Percentiles rank a stretch among this genome's conserved stretches.
Conservation (phyloP, 768 basidiomycete species). For the Sarcomyxa edulis region DNA sequence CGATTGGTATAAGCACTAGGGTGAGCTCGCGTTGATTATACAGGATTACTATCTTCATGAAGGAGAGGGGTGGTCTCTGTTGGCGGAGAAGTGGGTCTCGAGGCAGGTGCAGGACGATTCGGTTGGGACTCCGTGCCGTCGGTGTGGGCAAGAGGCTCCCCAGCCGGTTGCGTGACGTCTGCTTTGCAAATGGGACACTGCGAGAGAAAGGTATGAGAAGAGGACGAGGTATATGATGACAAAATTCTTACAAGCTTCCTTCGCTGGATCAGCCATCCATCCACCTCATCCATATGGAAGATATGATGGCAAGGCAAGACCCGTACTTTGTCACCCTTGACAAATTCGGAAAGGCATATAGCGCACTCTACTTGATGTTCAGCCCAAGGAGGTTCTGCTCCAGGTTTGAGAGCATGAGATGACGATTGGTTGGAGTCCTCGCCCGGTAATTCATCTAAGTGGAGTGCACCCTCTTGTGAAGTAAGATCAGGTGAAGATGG, state of each 20-base stretch:
- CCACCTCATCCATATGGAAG: slow-evolving; percentile 89
- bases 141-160: slow-evolving; percentile 4
- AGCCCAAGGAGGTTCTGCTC: slow-evolving; percentile 62
- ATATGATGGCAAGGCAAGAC: slow-evolving; percentile 93
- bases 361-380: slow-evolving; percentile 84
- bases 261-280: slow-evolving; percentile 87
- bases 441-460: slow-evolving; percentile 14
- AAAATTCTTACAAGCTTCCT: slow-evolving; percentile 77
- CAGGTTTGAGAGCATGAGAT: slow-evolving; percentile 24
- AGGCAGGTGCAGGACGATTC: slow-evolving; percentile 8
- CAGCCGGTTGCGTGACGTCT: slow-evolving; percentile 70
- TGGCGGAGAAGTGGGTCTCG: neutral
- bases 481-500: slow-evolving; percentile 26
- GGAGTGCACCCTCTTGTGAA: slow-evolving; percentile 31
- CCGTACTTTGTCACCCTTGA: slow-evolving; percentile 82
- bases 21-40: too few species aligned
- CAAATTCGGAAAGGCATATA: slow-evolving; percentile 87
- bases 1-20: neutral
- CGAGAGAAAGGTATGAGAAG: slow-evolving; percentile 6
- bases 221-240: slow-evolving; percentile 1
- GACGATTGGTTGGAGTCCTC: slow-evolving; percentile 31
- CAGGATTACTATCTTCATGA: too few species aligned
- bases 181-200: slow-evolving; percentile 93
- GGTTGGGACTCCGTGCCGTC: slow-evolving; percentile 7
- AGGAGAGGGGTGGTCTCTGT: slow-evolving; percentile 12